Conservation (phyloP, 768 basidiomycete genomes). For the Clavaria fumosa region DNA sequence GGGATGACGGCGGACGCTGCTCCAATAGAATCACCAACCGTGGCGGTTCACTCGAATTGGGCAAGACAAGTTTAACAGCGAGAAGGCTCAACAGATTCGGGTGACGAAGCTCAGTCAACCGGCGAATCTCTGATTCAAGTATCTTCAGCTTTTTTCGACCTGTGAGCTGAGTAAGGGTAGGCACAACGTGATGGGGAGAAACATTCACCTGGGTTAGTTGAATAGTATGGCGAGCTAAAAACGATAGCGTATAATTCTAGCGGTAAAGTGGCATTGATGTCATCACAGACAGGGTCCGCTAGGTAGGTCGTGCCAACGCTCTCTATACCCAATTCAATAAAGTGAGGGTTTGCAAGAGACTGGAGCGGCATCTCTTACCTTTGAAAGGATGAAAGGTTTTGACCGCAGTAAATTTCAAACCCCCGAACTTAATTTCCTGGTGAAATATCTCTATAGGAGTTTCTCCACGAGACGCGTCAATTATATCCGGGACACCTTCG, state of each 20-base stretch:
- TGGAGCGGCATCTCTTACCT: constrained; percentile 25
- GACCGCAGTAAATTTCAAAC: constrained; percentile 45
- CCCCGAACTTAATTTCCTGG: constrained; percentile 40
- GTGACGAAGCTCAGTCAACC: constrained; percentile 42
- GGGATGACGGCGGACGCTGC: constrained; percentile 44
- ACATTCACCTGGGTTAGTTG: constrained; percentile 38
- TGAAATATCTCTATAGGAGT: constrained; percentile 48
- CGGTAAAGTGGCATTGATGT: constrained; percentile 35
- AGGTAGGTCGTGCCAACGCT: constrained; percentile 51
- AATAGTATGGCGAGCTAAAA: constrained; percentile 58
- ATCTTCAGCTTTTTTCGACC: constrained; percentile 56
- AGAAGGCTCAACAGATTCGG: constrained; percentile 50
- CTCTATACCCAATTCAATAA: constrained; percentile 24
- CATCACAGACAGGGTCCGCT: constrained; percentile 64
- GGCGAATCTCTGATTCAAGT: constrained; percentile 50
- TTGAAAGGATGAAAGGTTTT: constrained; percentile 57
- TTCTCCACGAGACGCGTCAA: constrained; percentile 42
- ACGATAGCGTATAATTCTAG: constrained; percentile 54
- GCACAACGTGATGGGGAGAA: not conserved
- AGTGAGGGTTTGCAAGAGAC: not conserved
- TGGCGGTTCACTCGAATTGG: constrained; percentile 32
- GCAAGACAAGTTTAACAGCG: constrained; percentile 47
- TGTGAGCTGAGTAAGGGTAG: constrained; percentile 10
- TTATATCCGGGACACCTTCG: constrained; percentile 56
- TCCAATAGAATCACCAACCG: constrained; percentile 58